These are phyloP conservation scores for Filosporella fistucella DNA, from an alignment of 495 filamentous ascomycete species.

Conservation along the genomic window DNA sequence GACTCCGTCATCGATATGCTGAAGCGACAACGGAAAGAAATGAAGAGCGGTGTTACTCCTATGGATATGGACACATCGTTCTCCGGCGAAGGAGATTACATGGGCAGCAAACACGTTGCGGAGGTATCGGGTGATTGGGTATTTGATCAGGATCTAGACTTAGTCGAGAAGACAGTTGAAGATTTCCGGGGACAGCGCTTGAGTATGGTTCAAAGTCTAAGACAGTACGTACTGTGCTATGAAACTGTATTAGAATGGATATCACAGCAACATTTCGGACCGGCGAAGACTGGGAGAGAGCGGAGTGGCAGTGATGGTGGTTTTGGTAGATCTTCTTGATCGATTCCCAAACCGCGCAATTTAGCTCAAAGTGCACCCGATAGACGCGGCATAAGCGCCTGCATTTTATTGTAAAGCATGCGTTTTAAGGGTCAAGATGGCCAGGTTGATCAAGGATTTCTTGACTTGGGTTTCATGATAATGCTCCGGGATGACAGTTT, in stretches of 20 bases:
- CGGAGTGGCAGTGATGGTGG: slow-evolving; percentile 19
- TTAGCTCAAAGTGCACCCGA: too few relatives aligned
- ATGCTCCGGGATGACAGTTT: too few relatives aligned
- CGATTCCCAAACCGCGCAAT: too few relatives aligned
- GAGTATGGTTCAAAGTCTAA: slow-evolving; percentile 95
- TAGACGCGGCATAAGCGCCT: too few relatives aligned
- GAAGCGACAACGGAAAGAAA: slow-evolving; percentile 62
- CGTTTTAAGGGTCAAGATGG: too few relatives aligned
- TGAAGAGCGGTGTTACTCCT: slow-evolving; percentile 26
- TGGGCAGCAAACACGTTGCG: slow-evolving; percentile 7
- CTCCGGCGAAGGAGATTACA: slow-evolving; percentile 10
- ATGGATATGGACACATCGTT: slow-evolving; percentile 31
- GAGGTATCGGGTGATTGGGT: slow-evolving; percentile 33
- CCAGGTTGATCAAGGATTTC: too few relatives aligned
- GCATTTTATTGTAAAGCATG: too few relatives aligned
- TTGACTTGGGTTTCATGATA: too few relatives aligned
- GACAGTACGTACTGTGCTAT: slow-evolving; percentile 95
- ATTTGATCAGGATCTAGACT: slow-evolving; percentile 57
- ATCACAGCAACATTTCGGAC: slow-evolving; percentile 14
- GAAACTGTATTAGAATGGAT: slow-evolving; percentile 94
- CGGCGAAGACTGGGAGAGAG: neutral
- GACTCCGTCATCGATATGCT: slow-evolving; percentile 93
- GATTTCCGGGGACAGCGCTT: slow-evolving; percentile 84
- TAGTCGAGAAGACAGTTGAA: slow-evolving; percentile 80
- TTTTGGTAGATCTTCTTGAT: neutral